phyloP scores from a whole-genome alignment of 495 filamentous ascomycete genomes.

The Tuber indicum region DNA sequence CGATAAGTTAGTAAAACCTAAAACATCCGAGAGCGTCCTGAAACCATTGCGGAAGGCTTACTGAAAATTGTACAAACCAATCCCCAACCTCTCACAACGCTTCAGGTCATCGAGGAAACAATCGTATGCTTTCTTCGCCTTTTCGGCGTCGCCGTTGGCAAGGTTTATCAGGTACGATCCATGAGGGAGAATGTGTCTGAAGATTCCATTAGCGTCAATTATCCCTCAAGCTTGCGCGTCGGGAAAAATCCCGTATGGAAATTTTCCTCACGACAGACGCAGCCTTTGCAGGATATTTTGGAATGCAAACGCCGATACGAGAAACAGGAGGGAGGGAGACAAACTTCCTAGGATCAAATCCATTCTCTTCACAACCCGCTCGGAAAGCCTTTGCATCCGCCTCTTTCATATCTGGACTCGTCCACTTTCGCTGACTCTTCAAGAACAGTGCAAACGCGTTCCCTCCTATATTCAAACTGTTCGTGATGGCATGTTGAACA shows the following conservation, averaged over 20 bases:
- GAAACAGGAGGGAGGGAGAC: conserved; percentile 26
- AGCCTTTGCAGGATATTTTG: neutral
- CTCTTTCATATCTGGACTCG: conserved; percentile 66
- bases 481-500: conserved; percentile 79
- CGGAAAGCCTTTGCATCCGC: conserved; percentile 63
- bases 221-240: neutral
- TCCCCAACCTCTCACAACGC: conserved; percentile 81
- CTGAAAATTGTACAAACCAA: conserved; percentile 95
- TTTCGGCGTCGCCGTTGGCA: conserved; percentile 68
- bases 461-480: conserved; percentile 72
- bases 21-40: neutral
- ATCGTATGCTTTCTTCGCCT: conserved; percentile 78
- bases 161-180: conserved; percentile 96
- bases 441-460: conserved; percentile 93
- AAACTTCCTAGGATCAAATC: conserved; percentile 60
- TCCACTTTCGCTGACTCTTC: conserved; percentile 93
- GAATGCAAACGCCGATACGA: neutral
- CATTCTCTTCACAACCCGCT: conserved; percentile 58
- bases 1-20: conserved; percentile 21
- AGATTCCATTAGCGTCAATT: neutral
- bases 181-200: conserved; percentile 73
- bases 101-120: conserved; percentile 82
- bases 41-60: conserved; percentile 34
- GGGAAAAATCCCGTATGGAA: neutral
- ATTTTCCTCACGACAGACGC: neutral